Evolutionary conservation across 2,329 filamentous ascomycete genomes (phyloP).

Genomic region (Plenodomus biglobosus): DNA sequence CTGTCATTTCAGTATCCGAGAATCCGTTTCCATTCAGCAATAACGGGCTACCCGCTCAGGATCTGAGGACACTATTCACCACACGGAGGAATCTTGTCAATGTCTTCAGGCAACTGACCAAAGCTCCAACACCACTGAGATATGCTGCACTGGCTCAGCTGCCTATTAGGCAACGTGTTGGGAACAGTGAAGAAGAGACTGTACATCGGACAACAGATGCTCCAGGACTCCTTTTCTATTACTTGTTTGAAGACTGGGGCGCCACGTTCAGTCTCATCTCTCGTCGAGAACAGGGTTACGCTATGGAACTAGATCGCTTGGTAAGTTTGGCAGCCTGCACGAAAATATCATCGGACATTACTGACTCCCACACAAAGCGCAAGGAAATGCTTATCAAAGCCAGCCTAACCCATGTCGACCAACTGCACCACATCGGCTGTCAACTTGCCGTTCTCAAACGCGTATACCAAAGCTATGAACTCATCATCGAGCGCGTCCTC

Average conservation of each 20-base stretch:
- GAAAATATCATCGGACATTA: neutral
- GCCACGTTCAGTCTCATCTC: conserved; percentile 61
- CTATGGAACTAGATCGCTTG: conserved; percentile 52
- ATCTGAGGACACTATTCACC: conserved; percentile 53
- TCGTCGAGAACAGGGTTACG: conserved; percentile 50
- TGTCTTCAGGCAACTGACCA: conserved; percentile 64
- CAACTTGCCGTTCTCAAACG: conserved; percentile 63
- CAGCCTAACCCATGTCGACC: conserved; percentile 50
- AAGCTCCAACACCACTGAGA: conserved; percentile 48
- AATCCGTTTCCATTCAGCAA: conserved; percentile 50
- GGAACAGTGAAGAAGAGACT: conserved; percentile 50
- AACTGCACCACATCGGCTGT: conserved; percentile 61
- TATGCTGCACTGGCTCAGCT: conserved; percentile 48
- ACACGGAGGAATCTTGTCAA: conserved; percentile 61
- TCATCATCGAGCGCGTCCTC: conserved; percentile 61
- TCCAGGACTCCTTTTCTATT: conserved; percentile 65
- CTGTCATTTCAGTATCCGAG: conserved; percentile 71
- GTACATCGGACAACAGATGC: conserved; percentile 55
- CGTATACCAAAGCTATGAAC: conserved; percentile 62
- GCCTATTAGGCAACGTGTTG: conserved; percentile 50
- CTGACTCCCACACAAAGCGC: conserved; percentile 37
- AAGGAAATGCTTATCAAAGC: conserved; percentile 58
- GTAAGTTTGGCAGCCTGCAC: conserved; percentile 36
- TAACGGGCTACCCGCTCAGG: conserved; percentile 41
- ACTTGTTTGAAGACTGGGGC: conserved; percentile 67